These are phyloP conservation scores for Penicillium sp. DNA, from an alignment of 2,329 filamentous ascomycete species.

Conservation along the genomic window DNA sequence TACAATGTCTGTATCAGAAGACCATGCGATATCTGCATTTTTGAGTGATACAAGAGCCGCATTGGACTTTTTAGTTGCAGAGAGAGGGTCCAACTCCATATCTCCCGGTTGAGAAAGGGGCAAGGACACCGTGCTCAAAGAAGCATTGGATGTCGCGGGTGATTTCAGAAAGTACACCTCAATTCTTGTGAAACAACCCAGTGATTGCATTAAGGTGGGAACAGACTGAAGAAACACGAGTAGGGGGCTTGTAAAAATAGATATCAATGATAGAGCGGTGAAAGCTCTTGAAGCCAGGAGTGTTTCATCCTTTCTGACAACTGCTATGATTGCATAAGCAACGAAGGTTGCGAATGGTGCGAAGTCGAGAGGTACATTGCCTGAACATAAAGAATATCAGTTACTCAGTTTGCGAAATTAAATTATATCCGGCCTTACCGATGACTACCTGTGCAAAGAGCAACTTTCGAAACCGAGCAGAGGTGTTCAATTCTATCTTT, in stretches of 20 bases:
- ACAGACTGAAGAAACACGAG: neutral
- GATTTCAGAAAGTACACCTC: neutral
- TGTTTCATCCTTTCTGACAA: constrained; percentile 4
- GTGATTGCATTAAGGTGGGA: neutral
- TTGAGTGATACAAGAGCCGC: neutral
- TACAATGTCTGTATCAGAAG: neutral
- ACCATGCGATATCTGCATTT: neutral
- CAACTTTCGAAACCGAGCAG: neutral
- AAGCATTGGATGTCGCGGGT: neutral
- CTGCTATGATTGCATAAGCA: constrained; percentile 18
- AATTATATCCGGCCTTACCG: neutral
- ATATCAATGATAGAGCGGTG: constrained; percentile 24
- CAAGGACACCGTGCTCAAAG: no score
- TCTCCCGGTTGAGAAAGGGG: no score
- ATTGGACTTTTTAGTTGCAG: neutral
- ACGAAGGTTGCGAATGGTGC: constrained; percentile 16
- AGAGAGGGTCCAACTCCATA: neutral
- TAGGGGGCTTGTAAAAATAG: constrained; percentile 20
- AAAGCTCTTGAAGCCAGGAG: constrained; percentile 20
- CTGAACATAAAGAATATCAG: neutral
- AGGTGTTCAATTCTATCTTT: neutral
- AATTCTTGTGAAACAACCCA: neutral
- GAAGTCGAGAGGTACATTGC: neutral
- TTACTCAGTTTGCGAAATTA: neutral
- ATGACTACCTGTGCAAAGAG: no score